phyloP scores from a whole-genome alignment of 1,139 yeast genomes.

The Arxiozyma telluris region DNA sequence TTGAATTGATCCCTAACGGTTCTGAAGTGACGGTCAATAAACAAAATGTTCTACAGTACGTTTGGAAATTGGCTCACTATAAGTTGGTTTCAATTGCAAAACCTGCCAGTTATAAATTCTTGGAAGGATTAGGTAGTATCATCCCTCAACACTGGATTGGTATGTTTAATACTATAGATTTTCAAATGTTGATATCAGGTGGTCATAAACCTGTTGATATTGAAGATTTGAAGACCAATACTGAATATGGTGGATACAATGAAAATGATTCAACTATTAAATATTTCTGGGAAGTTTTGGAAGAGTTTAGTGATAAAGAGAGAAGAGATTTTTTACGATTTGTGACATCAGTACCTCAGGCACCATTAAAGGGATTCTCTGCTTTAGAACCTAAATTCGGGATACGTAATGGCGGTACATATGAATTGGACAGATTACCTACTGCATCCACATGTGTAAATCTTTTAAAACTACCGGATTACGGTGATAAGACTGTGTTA shows the following conservation, averaged over 20 bases:
- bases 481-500: constrained; percentile 49
- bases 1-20: constrained; percentile 60
- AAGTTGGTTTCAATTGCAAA: constrained; percentile 45
- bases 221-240: constrained; percentile 54
- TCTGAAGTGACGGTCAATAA: constrained; percentile 44
- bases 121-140: constrained; percentile 61
- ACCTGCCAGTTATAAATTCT: constrained; percentile 33
- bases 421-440: constrained; percentile 52
- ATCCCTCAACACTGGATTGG: constrained; percentile 68
- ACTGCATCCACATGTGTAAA: constrained; percentile 93
- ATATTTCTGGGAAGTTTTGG: constrained; percentile 68
- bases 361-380: constrained; percentile 81
- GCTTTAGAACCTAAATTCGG: constrained; percentile 73
- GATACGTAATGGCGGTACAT: constrained; percentile 56
- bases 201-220: constrained; percentile 63
- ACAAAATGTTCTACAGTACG: constrained; percentile 61
- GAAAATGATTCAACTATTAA: constrained; percentile 48
- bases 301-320: constrained; percentile 56
- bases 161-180: constrained; percentile 75
- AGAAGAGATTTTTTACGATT: constrained; percentile 61
- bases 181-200: constrained; percentile 81
- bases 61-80: constrained; percentile 71
- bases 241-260: constrained; percentile 59
- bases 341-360: constrained; percentile 85
- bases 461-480: constrained; percentile 75